phyloP scores from a whole-genome alignment of 2,329 filamentous ascomycete species.

The Phaeosphaeriaceae sp. region DNA sequence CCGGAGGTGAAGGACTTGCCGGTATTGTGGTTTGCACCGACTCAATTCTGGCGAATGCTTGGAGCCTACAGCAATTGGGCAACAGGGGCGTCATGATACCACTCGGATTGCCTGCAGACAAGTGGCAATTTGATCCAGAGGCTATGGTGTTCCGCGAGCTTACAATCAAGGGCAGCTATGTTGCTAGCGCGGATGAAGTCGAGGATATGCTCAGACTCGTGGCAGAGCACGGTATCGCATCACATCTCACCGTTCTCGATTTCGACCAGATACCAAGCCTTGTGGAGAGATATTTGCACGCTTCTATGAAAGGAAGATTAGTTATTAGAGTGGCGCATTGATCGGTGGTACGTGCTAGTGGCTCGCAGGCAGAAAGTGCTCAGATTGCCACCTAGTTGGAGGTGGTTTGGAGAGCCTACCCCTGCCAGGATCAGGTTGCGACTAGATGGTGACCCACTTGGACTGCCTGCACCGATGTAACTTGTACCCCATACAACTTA shows the following conservation, averaged over 20 bases:
- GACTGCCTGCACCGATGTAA: neutral
- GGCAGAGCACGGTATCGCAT: conserved; percentile 24
- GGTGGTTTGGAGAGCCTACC: conserved; percentile 25
- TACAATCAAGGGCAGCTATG: conserved; percentile 33
- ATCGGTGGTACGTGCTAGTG: neutral
- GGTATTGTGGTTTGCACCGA: conserved; percentile 37
- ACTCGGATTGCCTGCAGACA: conserved; percentile 31
- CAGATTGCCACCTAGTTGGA: conserved; percentile 13
- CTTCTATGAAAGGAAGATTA: conserved; percentile 32
- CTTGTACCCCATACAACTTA: neutral
- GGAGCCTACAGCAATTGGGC: conserved; percentile 31
- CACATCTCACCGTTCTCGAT: conserved; percentile 27
- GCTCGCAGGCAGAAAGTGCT: neutral
- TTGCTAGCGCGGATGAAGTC: conserved; percentile 30
- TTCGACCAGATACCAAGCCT: conserved; percentile 31
- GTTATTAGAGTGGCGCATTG: conserved; percentile 24
- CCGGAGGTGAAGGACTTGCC: conserved; percentile 28
- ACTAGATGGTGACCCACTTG: too few relatives aligned
- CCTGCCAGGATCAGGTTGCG: too few relatives aligned
- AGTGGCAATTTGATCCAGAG: conserved; percentile 35
- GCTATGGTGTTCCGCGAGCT: conserved; percentile 33
- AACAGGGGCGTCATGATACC: conserved; percentile 32
- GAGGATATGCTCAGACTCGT: conserved; percentile 33
- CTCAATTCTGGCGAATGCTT: conserved; percentile 27
- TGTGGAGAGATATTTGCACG: conserved; percentile 23